Evolutionary conservation across 2,329 filamentous ascomycete species (phyloP).

Genomic region (Endocalyx cinctus): DNA sequence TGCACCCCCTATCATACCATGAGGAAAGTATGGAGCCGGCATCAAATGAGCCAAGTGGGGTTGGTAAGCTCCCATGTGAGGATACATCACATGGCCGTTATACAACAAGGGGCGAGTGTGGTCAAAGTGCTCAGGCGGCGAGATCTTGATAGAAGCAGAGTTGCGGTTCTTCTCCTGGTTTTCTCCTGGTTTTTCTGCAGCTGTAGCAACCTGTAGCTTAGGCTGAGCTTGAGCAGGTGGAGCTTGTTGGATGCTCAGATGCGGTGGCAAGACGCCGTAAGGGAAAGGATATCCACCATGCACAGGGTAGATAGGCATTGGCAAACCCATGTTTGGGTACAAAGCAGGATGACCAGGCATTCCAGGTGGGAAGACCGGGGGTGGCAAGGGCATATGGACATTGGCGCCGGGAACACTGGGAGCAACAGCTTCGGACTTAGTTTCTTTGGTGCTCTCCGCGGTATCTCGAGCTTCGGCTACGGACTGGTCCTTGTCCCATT

Average conservation of each 20-base stretch:
- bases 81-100: constrained; percentile 42
- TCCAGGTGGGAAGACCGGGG: constrained; percentile 14
- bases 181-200: constrained; percentile 13
- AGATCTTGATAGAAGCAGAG: constrained; percentile 28
- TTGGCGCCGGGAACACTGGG: constrained; percentile 8
- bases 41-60: constrained; percentile 15
- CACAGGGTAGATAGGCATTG: constrained; percentile 23
- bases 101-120: constrained; percentile 38
- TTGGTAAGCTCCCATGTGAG: constrained; percentile 16
- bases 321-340: constrained; percentile 22
- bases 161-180: constrained; percentile 25
- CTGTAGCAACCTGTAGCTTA: constrained; percentile 6
- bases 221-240: constrained; percentile 9
- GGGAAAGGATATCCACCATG: constrained; percentile 15
- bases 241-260: constrained; percentile 9
- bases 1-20: constrained; percentile 12
- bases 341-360: constrained; percentile 14
- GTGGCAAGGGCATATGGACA: constrained; percentile 4
- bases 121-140: constrained; percentile 43
- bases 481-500: constrained; percentile 41
- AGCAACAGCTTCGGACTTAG: constrained; percentile 7
- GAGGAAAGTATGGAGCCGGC: constrained; percentile 16
- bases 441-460: constrained; percentile 19
- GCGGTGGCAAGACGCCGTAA: constrained; percentile 15
- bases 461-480: constrained; percentile 16